These are phyloP conservation scores for Favolaschia claudopus DNA, from an alignment of 768 basidiomycete genomes.

Conservation along the genomic window DNA sequence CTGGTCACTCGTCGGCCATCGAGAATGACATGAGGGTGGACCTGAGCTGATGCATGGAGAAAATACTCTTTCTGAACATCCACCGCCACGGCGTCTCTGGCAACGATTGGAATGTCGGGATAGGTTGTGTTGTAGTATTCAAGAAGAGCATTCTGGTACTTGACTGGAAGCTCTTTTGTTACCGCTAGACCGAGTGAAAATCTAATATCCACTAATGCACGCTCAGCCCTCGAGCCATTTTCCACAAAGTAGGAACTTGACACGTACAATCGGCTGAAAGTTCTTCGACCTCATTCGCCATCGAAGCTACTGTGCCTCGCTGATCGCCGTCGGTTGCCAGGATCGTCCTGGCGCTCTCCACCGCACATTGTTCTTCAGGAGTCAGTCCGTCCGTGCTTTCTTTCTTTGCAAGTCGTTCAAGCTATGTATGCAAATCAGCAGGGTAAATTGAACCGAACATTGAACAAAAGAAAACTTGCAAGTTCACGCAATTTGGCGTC, in stretches of 20 bases:
- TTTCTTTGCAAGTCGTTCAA: neutral
- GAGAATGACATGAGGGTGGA: neutral
- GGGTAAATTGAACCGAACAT: no score
- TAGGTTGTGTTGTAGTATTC: neutral
- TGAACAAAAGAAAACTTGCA: constrained; percentile 16
- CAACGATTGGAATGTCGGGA: neutral
- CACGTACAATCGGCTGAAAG: neutral
- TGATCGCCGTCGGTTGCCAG: constrained; percentile 1
- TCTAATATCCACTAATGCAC: neutral
- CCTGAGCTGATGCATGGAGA: neutral
- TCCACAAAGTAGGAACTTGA: neutral
- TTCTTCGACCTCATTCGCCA: neutral
- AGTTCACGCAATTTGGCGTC: constrained; percentile 11
- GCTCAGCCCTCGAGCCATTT: neutral
- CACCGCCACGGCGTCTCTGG: neutral
- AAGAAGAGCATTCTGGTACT: neutral
- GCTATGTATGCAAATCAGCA: neutral
- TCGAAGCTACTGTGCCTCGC: neutral
- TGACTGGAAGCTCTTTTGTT: neutral
- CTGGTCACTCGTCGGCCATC: constrained; percentile 2
- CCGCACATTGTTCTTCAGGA: constrained; percentile 1
- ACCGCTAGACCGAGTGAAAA: neutral
- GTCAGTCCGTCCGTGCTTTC: neutral
- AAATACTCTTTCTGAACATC: neutral
- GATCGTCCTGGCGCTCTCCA: neutral